Percentiles rank a stretch among this genome's conserved stretches.
Conservation (phyloP, 805 yeast genomes). For the Yarrowia keelungensis region DNA sequence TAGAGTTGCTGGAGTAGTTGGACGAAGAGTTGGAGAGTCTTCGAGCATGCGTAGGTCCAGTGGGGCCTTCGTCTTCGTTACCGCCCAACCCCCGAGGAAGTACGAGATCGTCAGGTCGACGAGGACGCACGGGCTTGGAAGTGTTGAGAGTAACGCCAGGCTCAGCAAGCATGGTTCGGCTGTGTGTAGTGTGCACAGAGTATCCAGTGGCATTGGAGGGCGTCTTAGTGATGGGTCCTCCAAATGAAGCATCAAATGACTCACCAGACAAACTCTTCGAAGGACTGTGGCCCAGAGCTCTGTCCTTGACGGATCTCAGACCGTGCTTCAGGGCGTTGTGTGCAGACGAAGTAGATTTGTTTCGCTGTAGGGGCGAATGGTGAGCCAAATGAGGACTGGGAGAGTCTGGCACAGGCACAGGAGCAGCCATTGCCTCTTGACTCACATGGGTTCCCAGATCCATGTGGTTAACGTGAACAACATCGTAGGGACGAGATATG, state of each 20-base stretch:
- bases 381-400: neutral
- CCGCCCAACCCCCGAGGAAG: slow-evolving; percentile 1
- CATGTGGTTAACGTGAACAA: slow-evolving; percentile 10
- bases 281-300: slow-evolving; percentile 20
- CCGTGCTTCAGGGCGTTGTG: slow-evolving; percentile 22
- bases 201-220: slow-evolving; percentile 20
- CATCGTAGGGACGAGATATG: slow-evolving; percentile 28
- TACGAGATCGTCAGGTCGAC: slow-evolving; percentile 8
- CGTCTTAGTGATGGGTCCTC: slow-evolving; percentile 15
- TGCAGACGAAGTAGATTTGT: slow-evolving; percentile 13
- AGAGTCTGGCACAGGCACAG: neutral
- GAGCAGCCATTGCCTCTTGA: slow-evolving; percentile 1
- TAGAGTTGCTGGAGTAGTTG: slow-evolving; percentile 28
- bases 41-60: neutral
- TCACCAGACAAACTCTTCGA: slow-evolving; percentile 21
- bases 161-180: slow-evolving; percentile 18
- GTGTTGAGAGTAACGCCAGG: slow-evolving; percentile 15
- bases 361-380: slow-evolving; percentile 11
- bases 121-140: slow-evolving; percentile 35
- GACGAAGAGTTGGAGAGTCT: slow-evolving; percentile 33
- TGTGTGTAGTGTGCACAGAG: slow-evolving; percentile 22
- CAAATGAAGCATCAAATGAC: slow-evolving; percentile 15
- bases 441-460: neutral
- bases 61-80: neutral
- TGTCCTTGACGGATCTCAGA: slow-evolving; percentile 3